Base-by-base conservation (phyloP, 164 flowering plant genomes). In the Berberis thunbergii region DNA sequence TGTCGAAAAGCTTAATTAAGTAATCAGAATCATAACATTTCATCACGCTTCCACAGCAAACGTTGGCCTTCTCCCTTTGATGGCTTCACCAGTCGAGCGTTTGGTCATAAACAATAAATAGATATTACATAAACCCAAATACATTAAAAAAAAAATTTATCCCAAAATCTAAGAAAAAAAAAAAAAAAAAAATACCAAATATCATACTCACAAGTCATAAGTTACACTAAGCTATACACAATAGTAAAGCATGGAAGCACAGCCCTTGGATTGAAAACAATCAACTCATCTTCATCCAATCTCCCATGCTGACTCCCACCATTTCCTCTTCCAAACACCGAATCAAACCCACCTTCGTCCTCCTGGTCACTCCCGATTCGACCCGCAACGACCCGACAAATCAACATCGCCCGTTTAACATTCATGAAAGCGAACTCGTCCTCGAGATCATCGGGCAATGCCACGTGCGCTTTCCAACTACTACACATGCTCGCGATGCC, bases 241-340 rank as follows among this genome's bases (percentile, higher is more conserved):
- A 92, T 84, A 45, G 83, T 90, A 77, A 92, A 92, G 75, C 98
- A 92, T 68, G 98, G 98, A 57, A 92, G 90, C 73, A 92, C 85
- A 55, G 96, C 96, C 76, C 87, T 84, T 0, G 96, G 96, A 77
- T 84, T 86, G 57, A 85, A 88, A 40, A 92, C 97, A 73, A 83
- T 44, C 3, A 92, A 67, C 75, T 92, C 97, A 43, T 86, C 96
- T 12, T 83, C 92, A 43, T 84, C 94, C 66, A 70, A 45, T 60
- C 79, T 65, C 26, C 26, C 26, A 0, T 50, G 6, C 7, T 54
- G 68, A 61, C 56, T 53, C 68, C 82, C 86, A 54, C 73, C 60
- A 10, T 70, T 76, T 1, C 78, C 71, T n/a, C 74, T 26, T 4
- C 85, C 85, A 2, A 81, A 70, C 54, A 89, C 73, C 63, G 98